These are phyloP conservation scores for Populus tremula DNA, from an alignment of 345 rosid genomes.

Conservation along the genomic window DNA sequence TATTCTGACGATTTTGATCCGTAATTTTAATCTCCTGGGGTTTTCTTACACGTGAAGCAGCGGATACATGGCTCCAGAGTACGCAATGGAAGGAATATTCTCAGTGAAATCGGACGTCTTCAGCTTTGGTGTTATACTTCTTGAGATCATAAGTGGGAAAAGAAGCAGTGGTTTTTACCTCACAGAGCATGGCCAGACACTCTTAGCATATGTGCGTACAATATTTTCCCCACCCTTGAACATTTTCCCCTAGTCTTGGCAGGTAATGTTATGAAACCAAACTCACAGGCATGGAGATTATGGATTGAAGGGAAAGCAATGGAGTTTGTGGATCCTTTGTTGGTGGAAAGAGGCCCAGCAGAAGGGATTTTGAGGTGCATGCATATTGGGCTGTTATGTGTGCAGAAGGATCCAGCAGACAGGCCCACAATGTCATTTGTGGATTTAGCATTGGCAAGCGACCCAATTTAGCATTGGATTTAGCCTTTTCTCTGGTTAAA, in stretches of 20 bases:
- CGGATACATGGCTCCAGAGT: slow-evolving; percentile 24
- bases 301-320: not conserved
- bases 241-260: too few species aligned
- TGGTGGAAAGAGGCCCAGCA: not conserved
- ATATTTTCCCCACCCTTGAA: too few species aligned
- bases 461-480: too few species aligned
- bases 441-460: too few species aligned
- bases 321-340: not conserved
- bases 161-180: slow-evolving; percentile 15
- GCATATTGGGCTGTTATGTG: not conserved
- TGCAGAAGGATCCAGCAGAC: not conserved
- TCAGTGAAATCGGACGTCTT: slow-evolving; percentile 28
- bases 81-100: slow-evolving; percentile 33
- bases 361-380: not conserved
- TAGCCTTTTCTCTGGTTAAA: not conserved
- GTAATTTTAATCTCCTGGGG: too few species aligned
- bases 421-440: slow-evolving; percentile 5
- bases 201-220: slow-evolving; percentile 9
- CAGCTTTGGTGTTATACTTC: slow-evolving; percentile 30
- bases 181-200: slow-evolving; percentile 1
- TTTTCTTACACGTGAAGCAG: too few species aligned
- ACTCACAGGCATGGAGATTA: not conserved
- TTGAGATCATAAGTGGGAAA: slow-evolving; percentile 30
- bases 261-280: not conserved
- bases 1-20: too few species aligned